Conservation (phyloP, 1,139 yeast genomes). For the Yamadazyma triangularis region DNA sequence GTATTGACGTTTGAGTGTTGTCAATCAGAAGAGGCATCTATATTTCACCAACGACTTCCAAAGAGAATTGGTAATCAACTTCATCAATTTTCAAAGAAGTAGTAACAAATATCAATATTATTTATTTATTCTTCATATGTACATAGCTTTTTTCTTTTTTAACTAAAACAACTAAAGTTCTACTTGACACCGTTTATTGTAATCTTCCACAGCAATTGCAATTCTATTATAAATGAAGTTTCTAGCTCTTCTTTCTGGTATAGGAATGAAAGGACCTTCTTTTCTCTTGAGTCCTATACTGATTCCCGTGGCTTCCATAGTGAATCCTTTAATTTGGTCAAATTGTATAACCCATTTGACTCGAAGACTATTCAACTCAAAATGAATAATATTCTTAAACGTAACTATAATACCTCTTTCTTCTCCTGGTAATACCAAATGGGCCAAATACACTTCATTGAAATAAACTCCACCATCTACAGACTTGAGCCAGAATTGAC, state of each 20-base stretch:
- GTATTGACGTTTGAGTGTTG: conserved; percentile 53
- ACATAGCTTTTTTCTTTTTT: neutral
- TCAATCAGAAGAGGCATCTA: conserved; percentile 37
- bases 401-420: conserved; percentile 78
- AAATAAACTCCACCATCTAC: conserved; percentile 76
- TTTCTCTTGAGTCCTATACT: conserved; percentile 57
- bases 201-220: conserved; percentile 76
- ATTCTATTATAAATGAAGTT: conserved; percentile 68
- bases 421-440: conserved; percentile 74
- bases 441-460: conserved; percentile 78
- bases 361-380: conserved; percentile 58
- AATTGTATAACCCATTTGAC: conserved; percentile 65
- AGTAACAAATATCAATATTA: neutral
- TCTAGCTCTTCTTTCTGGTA: conserved; percentile 64
- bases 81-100: conserved; percentile 4
- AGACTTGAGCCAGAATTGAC: conserved; percentile 86
- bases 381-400: conserved; percentile 62
- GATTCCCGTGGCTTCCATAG: conserved; percentile 78
- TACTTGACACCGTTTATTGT: conserved; percentile 58
- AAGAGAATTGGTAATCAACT: conserved; percentile 39
- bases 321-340: conserved; percentile 60
- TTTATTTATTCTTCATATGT: conserved; percentile 1
- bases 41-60: conserved; percentile 35
- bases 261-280: conserved; percentile 73
- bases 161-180: conserved; percentile 15